Conservation (phyloP, 257 asterid species). For the Linderniella brevidens region DNA sequence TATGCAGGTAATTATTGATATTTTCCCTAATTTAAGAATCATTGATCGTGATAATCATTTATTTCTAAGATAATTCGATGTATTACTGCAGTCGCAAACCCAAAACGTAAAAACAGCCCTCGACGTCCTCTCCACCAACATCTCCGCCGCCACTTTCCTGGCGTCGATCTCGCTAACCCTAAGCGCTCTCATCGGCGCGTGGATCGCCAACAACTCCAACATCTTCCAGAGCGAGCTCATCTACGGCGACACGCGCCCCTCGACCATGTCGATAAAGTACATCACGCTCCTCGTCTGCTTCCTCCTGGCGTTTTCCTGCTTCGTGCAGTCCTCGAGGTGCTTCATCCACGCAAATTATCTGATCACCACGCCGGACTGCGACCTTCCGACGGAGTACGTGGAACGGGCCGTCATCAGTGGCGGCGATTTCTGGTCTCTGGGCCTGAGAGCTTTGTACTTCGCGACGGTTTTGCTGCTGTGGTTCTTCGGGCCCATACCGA, state of each 20-base stretch:
- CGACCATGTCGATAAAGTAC: conserved; percentile 50
- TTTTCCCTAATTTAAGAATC: too few relatives aligned
- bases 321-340: conserved; percentile 51
- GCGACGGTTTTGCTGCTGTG: conserved; percentile 41
- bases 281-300: conserved; percentile 37
- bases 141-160: conserved; percentile 32
- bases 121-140: conserved; percentile 32
- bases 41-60: too few relatives aligned
- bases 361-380: conserved; percentile 32
- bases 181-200: conserved; percentile 47
- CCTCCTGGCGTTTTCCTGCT: conserved; percentile 50
- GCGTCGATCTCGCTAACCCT: conserved; percentile 40
- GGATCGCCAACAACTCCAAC: conserved; percentile 44
- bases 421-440: conserved; percentile 59
- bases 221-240: conserved; percentile 41
- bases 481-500: conserved; percentile 67
- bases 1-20: too few relatives aligned
- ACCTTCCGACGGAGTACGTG: conserved; percentile 25
- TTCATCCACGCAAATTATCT: conserved; percentile 55
- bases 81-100: conserved; percentile 21
- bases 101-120: conserved; percentile 31
- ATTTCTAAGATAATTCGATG: too few relatives aligned
- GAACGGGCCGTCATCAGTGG: conserved; percentile 47
- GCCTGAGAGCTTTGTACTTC: conserved; percentile 47
- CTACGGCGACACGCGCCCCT: conserved; percentile 53